Evolutionary conservation across 106 monocot genomes (phyloP).

Genomic region (Cymbidium sinense): DNA sequence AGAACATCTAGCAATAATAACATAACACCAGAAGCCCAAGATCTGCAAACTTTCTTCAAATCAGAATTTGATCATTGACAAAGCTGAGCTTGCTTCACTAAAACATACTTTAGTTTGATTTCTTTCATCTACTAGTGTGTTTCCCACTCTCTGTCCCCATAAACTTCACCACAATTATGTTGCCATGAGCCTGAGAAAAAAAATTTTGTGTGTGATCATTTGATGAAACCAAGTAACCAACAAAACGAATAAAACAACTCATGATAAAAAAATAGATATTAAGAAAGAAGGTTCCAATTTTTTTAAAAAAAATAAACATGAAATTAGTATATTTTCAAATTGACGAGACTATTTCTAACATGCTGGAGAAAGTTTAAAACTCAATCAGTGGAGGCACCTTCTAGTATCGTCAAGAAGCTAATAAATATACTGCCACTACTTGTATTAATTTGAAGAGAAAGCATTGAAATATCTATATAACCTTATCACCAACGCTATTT

Average conservation of each 20-base stretch:
- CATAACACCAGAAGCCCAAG: conserved; percentile 18
- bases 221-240: neutral
- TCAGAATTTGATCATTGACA: conserved; percentile 16
- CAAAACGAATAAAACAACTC: neutral
- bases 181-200: neutral
- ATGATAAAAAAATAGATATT: neutral
- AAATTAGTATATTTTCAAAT: neutral
- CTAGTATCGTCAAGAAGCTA: neutral
- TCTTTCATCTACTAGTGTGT: neutral
- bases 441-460: neutral
- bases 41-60: conserved; percentile 17
- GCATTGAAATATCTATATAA: neutral
- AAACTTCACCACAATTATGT: neutral
- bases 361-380: neutral
- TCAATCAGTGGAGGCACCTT: neutral
- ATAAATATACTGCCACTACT: neutral
- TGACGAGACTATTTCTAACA: neutral
- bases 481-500: neutral
- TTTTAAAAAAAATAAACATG: neutral
- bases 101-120: neutral
- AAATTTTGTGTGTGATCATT: neutral
- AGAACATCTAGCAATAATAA: conserved; percentile 38
- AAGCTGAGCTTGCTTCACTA: neutral
- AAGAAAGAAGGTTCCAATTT: neutral
- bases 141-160: neutral